Evolutionary conservation across 352 stramenopile species (phyloP), one percentile per base, ranked within the genome.

Genomic region (Achlya hypogyna): DNA sequence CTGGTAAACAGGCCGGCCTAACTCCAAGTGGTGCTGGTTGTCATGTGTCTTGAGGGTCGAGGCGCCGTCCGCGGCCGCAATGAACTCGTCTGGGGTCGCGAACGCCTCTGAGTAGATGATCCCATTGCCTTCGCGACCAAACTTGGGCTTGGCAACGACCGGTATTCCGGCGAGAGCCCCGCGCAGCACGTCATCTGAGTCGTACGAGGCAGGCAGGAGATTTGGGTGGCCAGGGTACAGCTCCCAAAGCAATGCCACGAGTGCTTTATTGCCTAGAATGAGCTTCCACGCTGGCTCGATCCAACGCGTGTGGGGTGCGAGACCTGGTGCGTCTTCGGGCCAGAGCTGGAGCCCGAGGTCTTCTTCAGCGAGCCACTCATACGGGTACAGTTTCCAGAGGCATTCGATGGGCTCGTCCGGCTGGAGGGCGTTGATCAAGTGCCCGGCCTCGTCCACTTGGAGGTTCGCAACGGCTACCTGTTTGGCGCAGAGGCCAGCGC

Each of bases 131-230:
- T 62, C 53, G 12, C 53, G 53, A 32, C 29, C 53, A 32, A 49
- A 62, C 53, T 62, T 62, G 29, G 53, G 53, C 53, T 62, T 62
- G 53, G 53, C 53, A 9, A 62, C 53, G 18, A 62, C 29, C 8
- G 9, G 18, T 0, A 31, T 20, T 6, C 18, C 20, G 12, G 22
- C 4, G 4, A 29, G 16, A 12, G 29, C 49, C 4, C n/a, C 6
- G 6, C n/a, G 2, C 2, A 45, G 38, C 5, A 45, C 14, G 29
- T 45, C 53, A 14, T 62, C 25, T 1, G 12, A n/a, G 31, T 62
- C 34, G 31, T 62, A 62, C 31, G 31, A 27, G 0, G 53, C 53
- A 6, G 53, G 53, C 6, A 62, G 53, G 10, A 62, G 22, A 25
- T 62, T 62, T 10, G 53, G 53, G n/a, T 62, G 53, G 35, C 29